phyloP scores from a whole-genome alignment of 2,329 filamentous ascomycete species.

The Clonostachys byssicola region DNA sequence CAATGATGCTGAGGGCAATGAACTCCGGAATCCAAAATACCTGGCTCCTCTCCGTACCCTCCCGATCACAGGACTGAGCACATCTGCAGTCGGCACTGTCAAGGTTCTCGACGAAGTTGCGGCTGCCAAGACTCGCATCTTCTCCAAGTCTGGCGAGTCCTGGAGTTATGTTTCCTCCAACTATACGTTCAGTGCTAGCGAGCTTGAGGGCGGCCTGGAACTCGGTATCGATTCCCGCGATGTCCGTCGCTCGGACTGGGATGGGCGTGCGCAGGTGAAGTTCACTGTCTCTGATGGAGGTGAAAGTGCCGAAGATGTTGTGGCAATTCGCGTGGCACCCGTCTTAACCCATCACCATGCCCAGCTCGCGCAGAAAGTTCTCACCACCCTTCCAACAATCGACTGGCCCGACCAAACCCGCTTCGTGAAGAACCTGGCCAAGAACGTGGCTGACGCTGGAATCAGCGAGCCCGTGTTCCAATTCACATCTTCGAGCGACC shows the following conservation, averaged over 20 bases:
- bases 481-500: conserved; percentile 16
- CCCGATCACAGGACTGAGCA: conserved; percentile 11
- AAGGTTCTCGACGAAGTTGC: conserved; percentile 4
- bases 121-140: conserved; percentile 17
- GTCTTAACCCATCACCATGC: conserved; percentile 29
- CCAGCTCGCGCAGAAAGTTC: conserved; percentile 17
- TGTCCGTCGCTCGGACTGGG: conserved; percentile 14
- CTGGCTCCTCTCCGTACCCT: conserved; percentile 24
- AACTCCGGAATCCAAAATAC: conserved; percentile 18
- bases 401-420: conserved; percentile 1
- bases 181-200: conserved; percentile 16
- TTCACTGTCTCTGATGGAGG: conserved; percentile 19
- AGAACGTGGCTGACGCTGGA: conserved; percentile 5
- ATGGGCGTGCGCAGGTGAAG: conserved; percentile 15
- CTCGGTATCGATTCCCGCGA: conserved; percentile 30
- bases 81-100: conserved; percentile 9
- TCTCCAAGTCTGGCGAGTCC: conserved; percentile 8
- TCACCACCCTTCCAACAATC: conserved; percentile 10
- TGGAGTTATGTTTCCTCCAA: conserved; percentile 19
- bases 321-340: conserved; percentile 27
- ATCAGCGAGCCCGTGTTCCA: conserved; percentile 10
- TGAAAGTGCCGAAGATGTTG: conserved; percentile 11
- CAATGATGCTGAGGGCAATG: conserved; percentile 27
- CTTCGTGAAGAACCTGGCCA: conserved; percentile 12
- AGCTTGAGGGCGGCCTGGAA: conserved; percentile 19